These are phyloP conservation scores for Isoetes engelmannii DNA, from an alignment of 83 land plant species.

Conservation along the genomic window DNA sequence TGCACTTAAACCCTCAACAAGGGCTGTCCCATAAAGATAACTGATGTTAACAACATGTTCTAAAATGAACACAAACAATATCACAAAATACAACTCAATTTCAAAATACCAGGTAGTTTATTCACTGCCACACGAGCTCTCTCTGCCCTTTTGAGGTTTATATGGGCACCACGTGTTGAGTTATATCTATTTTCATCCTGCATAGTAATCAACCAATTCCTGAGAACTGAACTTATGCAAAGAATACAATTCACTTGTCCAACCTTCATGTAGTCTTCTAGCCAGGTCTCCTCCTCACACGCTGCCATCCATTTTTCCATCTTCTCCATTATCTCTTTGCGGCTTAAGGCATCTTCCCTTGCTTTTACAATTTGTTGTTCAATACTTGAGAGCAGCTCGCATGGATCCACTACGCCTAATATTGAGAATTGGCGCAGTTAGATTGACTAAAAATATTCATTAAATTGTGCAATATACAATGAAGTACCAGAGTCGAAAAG, in stretches of 20 bases:
- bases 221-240: background rate
- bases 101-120: background rate
- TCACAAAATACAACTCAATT: background rate
- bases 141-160: background rate
- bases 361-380: conserved; percentile 54
- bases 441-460: too few species aligned
- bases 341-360: background rate
- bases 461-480: too few species aligned
- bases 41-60: background rate
- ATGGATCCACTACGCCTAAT: conserved; percentile 70
- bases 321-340: conserved; percentile 4
- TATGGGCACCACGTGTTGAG: background rate
- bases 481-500: conserved; percentile 67
- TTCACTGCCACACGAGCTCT: background rate
- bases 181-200: conserved; percentile 4
- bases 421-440: background rate
- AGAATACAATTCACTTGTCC: background rate
- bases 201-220: background rate
- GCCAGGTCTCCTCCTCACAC: conserved; percentile 3
- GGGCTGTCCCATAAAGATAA: background rate
- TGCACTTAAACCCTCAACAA: background rate
- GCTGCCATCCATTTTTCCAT: conserved; percentile 4
- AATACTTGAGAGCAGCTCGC: conserved; percentile 56
- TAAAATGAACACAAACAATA: background rate
- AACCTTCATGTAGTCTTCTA: background rate